Conservation (phyloP, 1,284 basidiomycete genomes). For the Irpex sp. region DNA sequence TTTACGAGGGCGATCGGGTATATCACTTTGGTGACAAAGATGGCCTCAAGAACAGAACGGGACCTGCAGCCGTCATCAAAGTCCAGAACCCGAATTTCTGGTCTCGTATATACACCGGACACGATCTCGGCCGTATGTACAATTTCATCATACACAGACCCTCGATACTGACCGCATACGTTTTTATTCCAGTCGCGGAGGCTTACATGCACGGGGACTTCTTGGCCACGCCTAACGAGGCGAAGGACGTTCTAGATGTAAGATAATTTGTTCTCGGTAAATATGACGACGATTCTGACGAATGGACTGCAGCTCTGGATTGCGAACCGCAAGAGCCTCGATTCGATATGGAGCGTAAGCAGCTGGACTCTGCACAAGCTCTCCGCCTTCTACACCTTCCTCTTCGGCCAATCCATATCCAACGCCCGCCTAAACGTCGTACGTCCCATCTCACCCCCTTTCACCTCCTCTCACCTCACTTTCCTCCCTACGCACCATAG, state of each 20-base stretch:
- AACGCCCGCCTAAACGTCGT: constrained; percentile 34
- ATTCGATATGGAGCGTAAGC: background rate
- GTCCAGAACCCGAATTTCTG: constrained; percentile 8
- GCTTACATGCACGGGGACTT: constrained; percentile 9
- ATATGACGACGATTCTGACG: background rate
- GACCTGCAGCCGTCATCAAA: background rate
- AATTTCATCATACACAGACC: background rate
- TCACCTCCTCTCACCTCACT: background rate
- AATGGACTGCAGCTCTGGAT: constrained; percentile 4
- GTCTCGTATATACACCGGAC: constrained; percentile 5
- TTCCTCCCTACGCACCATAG: background rate
- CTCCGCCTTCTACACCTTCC: constrained; percentile 1
- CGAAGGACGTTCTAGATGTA: constrained; percentile 2
- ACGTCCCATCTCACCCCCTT: background rate
- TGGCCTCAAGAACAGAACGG: background rate
- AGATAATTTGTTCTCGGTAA: background rate
- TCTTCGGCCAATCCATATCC: constrained; percentile 4
- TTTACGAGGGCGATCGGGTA: constrained; percentile 2
- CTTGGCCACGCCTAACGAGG: constrained; percentile 1
- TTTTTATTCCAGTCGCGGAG: constrained; percentile 27
- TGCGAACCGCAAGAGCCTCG: constrained; percentile 3
- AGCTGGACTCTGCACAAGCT: constrained; percentile 2
- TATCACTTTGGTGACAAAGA: background rate
- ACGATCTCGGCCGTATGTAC: constrained; percentile 60
- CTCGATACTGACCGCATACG: no score